Percentiles rank a stretch among this genome's conserved stretches.
phyloP scores from a whole-genome alignment of 2,329 filamentous ascomycete genomes.

The Hortaea werneckii region DNA sequence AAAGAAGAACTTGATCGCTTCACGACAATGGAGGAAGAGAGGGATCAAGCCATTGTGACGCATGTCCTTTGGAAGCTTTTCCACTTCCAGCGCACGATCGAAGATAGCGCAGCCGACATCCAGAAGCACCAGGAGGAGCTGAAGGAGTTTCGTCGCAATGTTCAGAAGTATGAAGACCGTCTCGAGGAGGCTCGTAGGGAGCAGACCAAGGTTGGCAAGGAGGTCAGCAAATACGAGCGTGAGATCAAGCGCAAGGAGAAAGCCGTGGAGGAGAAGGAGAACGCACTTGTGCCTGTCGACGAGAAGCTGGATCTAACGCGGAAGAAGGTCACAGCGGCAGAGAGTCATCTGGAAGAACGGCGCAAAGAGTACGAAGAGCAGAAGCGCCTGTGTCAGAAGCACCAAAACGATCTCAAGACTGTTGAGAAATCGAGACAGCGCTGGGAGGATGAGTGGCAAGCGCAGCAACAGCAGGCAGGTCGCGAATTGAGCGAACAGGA shows the following conservation, averaged over 20 bases:
- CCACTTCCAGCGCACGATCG: conserved; percentile 87
- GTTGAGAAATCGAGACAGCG: conserved; percentile 85
- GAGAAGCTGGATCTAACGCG: conserved; percentile 80
- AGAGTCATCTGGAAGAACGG: conserved; percentile 59
- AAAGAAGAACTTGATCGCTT: conserved; percentile 93
- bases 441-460: conserved; percentile 80
- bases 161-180: conserved; percentile 70
- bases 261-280: conserved; percentile 76
- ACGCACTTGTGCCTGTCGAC: conserved; percentile 75
- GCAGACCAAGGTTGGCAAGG: conserved; percentile 65
- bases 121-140: conserved; percentile 89
- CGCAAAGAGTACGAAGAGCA: conserved; percentile 68
- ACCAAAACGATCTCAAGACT: conserved; percentile 67
- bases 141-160: conserved; percentile 80
- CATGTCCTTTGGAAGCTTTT: conserved; percentile 96
- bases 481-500: conserved; percentile 77
- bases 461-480: conserved; percentile 75
- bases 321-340: conserved; percentile 58
- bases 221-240: conserved; percentile 72
- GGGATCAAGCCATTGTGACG: conserved; percentile 81
- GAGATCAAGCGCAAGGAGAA: conserved; percentile 78
- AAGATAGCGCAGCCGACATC: conserved; percentile 82
- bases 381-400: conserved; percentile 55
- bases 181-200: conserved; percentile 75
- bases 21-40: conserved; percentile 79